Percentiles rank a stretch among this genome's conserved stretches.
Conservation (phyloP, 2,329 filamentous ascomycete genomes). For the Moelleriella libera region DNA sequence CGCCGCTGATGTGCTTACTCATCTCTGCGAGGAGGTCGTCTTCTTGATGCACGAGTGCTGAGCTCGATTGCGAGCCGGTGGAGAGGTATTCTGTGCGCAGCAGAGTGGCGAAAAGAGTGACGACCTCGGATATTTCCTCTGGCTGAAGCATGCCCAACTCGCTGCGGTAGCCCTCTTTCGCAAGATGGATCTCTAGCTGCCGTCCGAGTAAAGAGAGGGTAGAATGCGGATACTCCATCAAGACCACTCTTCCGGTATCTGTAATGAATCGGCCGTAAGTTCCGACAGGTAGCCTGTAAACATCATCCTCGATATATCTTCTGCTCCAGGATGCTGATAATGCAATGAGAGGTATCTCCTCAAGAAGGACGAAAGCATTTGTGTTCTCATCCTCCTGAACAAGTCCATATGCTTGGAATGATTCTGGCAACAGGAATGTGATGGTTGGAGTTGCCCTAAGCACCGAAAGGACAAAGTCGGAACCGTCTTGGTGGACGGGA, state of each 20-base stretch:
- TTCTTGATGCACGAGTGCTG: constrained; percentile 19
- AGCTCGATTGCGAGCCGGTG: constrained; percentile 10
- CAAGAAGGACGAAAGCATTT: constrained; percentile 58
- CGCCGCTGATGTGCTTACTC: constrained; percentile 39
- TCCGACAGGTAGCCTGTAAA: constrained; percentile 50
- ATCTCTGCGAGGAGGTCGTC: constrained; percentile 38
- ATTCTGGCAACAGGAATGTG: constrained; percentile 59
- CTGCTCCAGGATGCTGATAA: constrained; percentile 29
- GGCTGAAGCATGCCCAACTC: constrained; percentile 38
- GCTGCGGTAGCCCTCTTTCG: constrained; percentile 37
- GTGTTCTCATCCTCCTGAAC: constrained; percentile 76
- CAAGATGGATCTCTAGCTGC: constrained; percentile 53
- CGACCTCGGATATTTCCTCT: constrained; percentile 57
- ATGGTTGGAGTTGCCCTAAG: constrained; percentile 59
- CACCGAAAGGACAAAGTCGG: constrained; percentile 44
- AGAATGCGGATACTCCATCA: constrained; percentile 68
- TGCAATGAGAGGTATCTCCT: constrained; percentile 49
- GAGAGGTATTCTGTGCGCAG: constrained; percentile 38
- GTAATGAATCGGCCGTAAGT: constrained; percentile 61
- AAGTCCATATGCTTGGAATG: constrained; percentile 63
- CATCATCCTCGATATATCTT: constrained; percentile 28
- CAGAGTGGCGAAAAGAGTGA: constrained; percentile 59
- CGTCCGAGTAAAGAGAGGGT: constrained; percentile 67
- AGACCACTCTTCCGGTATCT: constrained; percentile 61
- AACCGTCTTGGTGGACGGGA: constrained; percentile 14